Conservation (phyloP, 2,329 filamentous ascomycete genomes). For the Teratosphaeria destructans region DNA sequence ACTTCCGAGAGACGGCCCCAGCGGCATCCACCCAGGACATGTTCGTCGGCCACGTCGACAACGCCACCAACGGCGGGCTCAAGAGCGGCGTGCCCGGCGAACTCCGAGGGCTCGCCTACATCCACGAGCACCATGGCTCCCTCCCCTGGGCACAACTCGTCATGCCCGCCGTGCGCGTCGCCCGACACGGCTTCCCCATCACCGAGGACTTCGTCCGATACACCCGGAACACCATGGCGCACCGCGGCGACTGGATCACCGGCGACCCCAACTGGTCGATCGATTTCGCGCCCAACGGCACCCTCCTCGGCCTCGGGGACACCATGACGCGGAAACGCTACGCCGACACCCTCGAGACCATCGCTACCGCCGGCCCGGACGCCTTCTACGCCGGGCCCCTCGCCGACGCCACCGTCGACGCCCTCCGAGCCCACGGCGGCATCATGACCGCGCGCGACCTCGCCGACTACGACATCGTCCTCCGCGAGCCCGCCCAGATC, state of each 20-base stretch:
- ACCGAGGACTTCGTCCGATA: constrained; percentile 65
- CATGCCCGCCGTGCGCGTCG: constrained; percentile 61
- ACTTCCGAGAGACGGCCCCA: constrained; percentile 83
- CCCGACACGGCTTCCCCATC: constrained; percentile 63
- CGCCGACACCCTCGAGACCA: constrained; percentile 65
- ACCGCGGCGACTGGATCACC: neutral
- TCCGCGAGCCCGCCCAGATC: constrained; percentile 49
- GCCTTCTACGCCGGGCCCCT: constrained; percentile 34
- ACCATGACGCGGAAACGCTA: constrained; percentile 72
- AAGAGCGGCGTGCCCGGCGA: constrained; percentile 59
- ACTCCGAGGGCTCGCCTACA: constrained; percentile 65
- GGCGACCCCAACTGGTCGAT: constrained; percentile 70
- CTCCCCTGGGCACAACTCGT: constrained; percentile 52
- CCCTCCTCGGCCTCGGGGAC: constrained; percentile 59
- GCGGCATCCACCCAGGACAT: constrained; percentile 73
- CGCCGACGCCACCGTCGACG: constrained; percentile 60
- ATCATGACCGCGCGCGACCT: constrained; percentile 77
- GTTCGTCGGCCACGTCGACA: constrained; percentile 44
- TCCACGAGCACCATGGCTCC: constrained; percentile 61
- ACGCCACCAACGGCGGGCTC: constrained; percentile 45
- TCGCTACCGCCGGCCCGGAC: constrained; percentile 62
- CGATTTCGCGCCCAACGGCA: constrained; percentile 81
- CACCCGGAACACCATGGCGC: constrained; percentile 2
- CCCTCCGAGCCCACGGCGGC: constrained; percentile 60
- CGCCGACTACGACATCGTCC: constrained; percentile 57